phyloP scores from a whole-genome alignment of 371 early-diverging fungal species.

The Apophysomyces elegans region DNA sequence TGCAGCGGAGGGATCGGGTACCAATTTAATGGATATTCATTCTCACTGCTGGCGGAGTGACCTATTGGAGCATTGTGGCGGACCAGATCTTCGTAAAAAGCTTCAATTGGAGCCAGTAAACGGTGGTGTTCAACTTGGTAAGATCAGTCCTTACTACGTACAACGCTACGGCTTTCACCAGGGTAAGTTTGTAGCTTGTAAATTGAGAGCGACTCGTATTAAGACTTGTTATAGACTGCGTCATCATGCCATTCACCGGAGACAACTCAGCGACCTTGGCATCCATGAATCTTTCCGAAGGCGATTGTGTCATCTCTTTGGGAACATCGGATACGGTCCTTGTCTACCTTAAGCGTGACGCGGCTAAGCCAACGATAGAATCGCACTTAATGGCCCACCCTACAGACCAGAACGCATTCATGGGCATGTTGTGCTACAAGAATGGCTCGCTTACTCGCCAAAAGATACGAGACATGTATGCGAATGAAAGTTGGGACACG shows the following conservation, averaged over 20 bases:
- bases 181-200: conserved; percentile 40
- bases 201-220: not conserved
- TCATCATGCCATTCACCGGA: conserved; percentile 77
- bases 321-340: conserved; percentile 85
- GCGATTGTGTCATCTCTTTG: conserved; percentile 72
- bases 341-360: conserved; percentile 54
- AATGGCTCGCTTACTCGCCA: conserved; percentile 84
- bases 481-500: conserved; percentile 58
- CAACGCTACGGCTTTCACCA: conserved; percentile 58
- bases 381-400: conserved; percentile 80
- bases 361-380: conserved; percentile 51
- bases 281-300: conserved; percentile 61
- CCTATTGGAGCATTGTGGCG: conserved; percentile 53
- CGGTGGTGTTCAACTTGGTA: conserved; percentile 44
- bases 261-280: conserved; percentile 81
- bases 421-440: conserved; percentile 84
- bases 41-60: conserved; percentile 58
- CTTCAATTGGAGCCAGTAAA: conserved; percentile 48
- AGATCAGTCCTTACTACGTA: conserved; percentile 51
- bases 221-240: conserved; percentile 47
- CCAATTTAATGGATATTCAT: conserved; percentile 78
- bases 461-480: conserved; percentile 64
- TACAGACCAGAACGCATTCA: conserved; percentile 57
- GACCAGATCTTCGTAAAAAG: conserved; percentile 34
- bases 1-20: conserved; percentile 80